Base-by-base conservation (phyloP, 768 basidiomycete species). In the Suillus fuscotomentosus region DNA sequence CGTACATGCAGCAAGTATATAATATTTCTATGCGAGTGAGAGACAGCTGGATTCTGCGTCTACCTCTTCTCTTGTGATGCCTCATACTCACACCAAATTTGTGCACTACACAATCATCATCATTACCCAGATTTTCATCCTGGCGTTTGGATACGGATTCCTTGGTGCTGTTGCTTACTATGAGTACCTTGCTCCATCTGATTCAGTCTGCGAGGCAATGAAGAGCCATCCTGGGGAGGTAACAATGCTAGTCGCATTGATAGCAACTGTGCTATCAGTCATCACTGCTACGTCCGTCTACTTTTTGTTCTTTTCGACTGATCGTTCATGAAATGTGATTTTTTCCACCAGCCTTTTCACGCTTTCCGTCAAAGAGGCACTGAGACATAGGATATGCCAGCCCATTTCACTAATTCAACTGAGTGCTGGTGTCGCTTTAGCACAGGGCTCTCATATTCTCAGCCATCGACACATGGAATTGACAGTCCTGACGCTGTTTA, bases 101-200 rank as follows among this genome's bases (percentile, higher is more conserved):
- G 9, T n/a, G 31, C 31, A 31, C 31, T 17, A 20, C 31, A 54
- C 17, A 34, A 5, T 20, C 20, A 6, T 54, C 17, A 54, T 54
- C 53, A 7, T 20, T 11, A 54, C 10, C 11, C 53, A 54, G 20
- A 34, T 54, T 20, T 2, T 65, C 2, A 39, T 65, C 7, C 41
- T 65, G n/a, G 50, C 51, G n/a, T 65, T 65, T 36, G 60, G 47
- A 22, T 65, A 61, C 41, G 51, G 64, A 20, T 65, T 65, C 42
- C 64, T 65, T 6, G 51, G 39, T 53, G 60, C 64, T 3, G 48
- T 65, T 55, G 24, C 61, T 17, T 51, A 51, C 15, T 17, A 17
- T 10, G 41, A 62, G 3, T 51, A 61, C 38, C 45, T 65, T 36
- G 41, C 64, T 9, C 50, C 54, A 22, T 15, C 41, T 20, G 50